Evolutionary conservation across 139 green algal species (phyloP), one percentile per base, ranked within the genome.

Genomic region (Tetraselmis striata): DNA sequence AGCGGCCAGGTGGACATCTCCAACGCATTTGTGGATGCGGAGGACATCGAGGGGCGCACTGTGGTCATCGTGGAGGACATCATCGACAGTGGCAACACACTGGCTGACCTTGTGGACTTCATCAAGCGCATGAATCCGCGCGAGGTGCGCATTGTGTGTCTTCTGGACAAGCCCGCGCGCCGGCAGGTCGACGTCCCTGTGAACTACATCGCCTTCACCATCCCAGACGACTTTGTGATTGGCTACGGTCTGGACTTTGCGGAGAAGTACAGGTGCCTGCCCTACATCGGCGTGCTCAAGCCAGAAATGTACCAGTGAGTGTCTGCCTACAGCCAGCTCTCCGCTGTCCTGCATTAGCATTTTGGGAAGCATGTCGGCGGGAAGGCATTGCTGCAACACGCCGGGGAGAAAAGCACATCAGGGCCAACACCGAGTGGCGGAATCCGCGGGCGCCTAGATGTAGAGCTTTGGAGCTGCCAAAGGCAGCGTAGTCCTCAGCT

Each of bases 211-310:
- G 88, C 89, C 27, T 95, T 94, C 81, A 32, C 90, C 83, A 88
- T 93, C 81, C 89, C 89, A 29, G 92, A 98, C 74, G 87, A 94
- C 31, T 98, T 98, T 87, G 94, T 98, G n/a, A 90, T 98, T 1
- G 95, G 95, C 1, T 98, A 97, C 81, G 95, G 95, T 2, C 86
- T 98, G 78, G 95, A 98, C 87, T 98, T 91, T 77, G 87, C 93
- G 28, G 92, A 97, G 79, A 30, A 85, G 30, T 98, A 94, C 81
- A 83, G 95, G 23, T 89, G 77, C 1, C 82, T 98, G 78, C 91
- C 92, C 0, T 97, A 95, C 79, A 83, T 98, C 2, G 94, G 94
- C 1, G 91, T 97, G 0, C 82, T 98, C 28, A 92, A 89, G 77
- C 87, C 90, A 0, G 86, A 88, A 80, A 84, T 83, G 28, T 94